Base-by-base conservation (phyloP, 257 asterid species). In the Nicotiana undulata region DNA sequence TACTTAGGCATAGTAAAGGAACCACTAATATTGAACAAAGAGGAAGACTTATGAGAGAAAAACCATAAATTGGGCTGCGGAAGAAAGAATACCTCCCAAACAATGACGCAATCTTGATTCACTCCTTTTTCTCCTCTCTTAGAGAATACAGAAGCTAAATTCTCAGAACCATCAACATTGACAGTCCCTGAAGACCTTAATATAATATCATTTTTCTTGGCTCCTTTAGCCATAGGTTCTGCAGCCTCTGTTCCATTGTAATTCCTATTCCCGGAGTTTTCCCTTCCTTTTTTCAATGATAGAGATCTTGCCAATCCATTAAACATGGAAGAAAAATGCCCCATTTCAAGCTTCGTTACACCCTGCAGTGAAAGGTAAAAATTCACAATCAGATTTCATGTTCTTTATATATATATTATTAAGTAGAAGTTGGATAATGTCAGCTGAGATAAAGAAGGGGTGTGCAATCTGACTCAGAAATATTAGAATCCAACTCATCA, bases 71-170 rank as follows among this genome's bases (percentile, higher is more conserved):
- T 20, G 58, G 58, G 10, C 9, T 24, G 17, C 4, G 5, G 32
- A 29, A 29, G 24, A 18, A 49, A 28, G 10, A 10, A 64, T 93
- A 94, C 98, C 97, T 95, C 98, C 97, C 98, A 95, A 74, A 95
- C 95, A 74, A 95, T 90, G 88, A 91, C 89, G 87, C 93, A 88
- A 81, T 95, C 98, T 87, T 95, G 99, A 77, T 93, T 92, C 17
- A 86, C 89, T 22, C 98, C 97, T 85, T 95, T 93, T 90, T 91
- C 90, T 63, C 99, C 98, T 85, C 97, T 92, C 86, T 85, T 96
- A 12, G 98, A 91, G 89, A 81, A 92, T 74, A 93, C 90, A 60
- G 97, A 87, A 76, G 97, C 97, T 80, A 91, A 86, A 86, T 92
- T 96, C 49, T 89, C 84, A 46, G 98, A 91, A 24, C 95, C 93